These are phyloP conservation scores for Diaporthe vexans DNA, from an alignment of 2,329 filamentous ascomycete species.

Conservation along the genomic window DNA sequence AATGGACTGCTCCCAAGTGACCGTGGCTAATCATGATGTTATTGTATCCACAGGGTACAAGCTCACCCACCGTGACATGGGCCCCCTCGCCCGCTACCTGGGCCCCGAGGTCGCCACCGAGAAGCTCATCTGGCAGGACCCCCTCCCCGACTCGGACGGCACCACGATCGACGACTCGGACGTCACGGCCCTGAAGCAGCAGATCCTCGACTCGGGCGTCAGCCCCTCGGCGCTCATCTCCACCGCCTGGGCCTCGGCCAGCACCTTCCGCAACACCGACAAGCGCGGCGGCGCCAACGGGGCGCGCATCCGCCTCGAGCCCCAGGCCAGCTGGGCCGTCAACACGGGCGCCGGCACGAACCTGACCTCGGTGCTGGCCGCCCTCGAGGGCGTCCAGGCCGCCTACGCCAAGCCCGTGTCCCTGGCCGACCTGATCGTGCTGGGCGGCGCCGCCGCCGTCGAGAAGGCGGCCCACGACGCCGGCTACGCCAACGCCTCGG, in stretches of 20 bases:
- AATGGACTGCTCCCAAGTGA: too few relatives aligned
- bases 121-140: conserved; percentile 78
- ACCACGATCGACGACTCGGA: conserved; percentile 71
- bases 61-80: conserved; percentile 82
- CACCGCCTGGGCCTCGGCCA: conserved; percentile 76
- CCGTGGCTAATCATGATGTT: not conserved
- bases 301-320: conserved; percentile 78
- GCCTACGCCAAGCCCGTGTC: conserved; percentile 75
- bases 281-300: conserved; percentile 86
- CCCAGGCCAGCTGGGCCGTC: conserved; percentile 77
- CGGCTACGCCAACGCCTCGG: conserved; percentile 58
- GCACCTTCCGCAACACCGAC: conserved; percentile 78
- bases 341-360: conserved; percentile 80
- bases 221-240: conserved; percentile 71
- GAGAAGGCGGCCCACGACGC: conserved; percentile 72
- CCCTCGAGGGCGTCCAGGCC: conserved; percentile 53
- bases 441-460: conserved; percentile 75
- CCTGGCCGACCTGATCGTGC: conserved; percentile 79
- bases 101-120: conserved; percentile 79
- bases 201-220: conserved; percentile 72
- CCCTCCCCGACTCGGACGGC: conserved; percentile 70
- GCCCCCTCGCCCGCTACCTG: conserved; percentile 75
- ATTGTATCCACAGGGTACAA: conserved; percentile 66
- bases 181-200: conserved; percentile 72
- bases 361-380: conserved; percentile 69